Base-by-base conservation (phyloP, 1,284 basidiomycete genomes). In the Rhodotorula sp. region DNA sequence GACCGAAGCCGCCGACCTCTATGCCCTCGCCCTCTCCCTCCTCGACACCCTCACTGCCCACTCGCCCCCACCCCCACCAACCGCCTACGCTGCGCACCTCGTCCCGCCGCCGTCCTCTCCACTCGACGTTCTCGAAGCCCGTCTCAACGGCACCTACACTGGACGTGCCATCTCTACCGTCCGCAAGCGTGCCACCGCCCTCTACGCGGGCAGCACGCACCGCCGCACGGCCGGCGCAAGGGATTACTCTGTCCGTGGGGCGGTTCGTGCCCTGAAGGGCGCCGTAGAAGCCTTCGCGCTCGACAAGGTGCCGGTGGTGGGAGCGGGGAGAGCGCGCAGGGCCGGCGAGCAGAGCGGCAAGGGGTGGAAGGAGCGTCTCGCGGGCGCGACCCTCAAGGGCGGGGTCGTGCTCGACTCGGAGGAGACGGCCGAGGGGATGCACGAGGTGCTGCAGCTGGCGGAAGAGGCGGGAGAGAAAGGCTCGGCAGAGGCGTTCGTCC, bases 381-480 rank as follows among this genome's bases (percentile, higher is more conserved):
- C 48, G n/a, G 36, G 25, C 2, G 39, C 54, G 37, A 29, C n/a
- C 15, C 44, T 62, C 32, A 57, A 56, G 48, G 44, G 56, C 19
- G 65, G 55, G 0, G 41, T 55, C 25, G 58, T 64, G 36, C 58
- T 76, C 13, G 56, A 58, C 19, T 55, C 60, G 22, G 61, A 71
- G 0, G 72, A 76, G 50, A 62, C 67, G 25, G 39, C 15, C n/a
- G 61, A 67, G 25, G 75, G 55, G n/a, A 66, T 74, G 66, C 29
- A 41, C 9, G 73, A 76, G 48, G 75, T 76, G 8, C 32, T 71
- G 2, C 29, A 48, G 50, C 29, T 72, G 4, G 61, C 71, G 87
- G 90, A 39, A 64, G 88, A 91, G 80, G 91, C 93, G 0, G 87
- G 89, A 17, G 89, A 90, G 67, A 82, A 90, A 56, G 94, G 93